A percentile compares a stretch with the other conserved stretches of the same genome.
Evolutionary conservation across 306 rosid species (phyloP).

Genomic region (Malus sieversii): DNA sequence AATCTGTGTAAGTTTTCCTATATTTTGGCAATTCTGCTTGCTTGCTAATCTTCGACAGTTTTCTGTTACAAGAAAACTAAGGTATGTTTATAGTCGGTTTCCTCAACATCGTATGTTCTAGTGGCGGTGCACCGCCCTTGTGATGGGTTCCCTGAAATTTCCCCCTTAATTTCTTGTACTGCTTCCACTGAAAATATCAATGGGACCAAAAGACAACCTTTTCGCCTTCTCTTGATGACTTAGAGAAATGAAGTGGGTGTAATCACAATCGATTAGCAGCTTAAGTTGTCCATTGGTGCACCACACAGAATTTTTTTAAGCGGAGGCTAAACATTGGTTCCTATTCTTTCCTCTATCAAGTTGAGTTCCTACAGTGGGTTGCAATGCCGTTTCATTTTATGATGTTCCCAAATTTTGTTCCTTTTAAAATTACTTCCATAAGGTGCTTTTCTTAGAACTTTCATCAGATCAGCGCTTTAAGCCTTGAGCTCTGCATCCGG

Average conservation of each 20-base stretch:
- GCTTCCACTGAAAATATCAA: background rate
- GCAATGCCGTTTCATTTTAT: background rate
- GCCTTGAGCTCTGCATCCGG: background rate
- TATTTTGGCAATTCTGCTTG: slow-evolving; percentile 2
- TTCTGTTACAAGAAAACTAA: background rate
- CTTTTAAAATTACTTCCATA: background rate
- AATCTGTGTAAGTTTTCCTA: background rate
- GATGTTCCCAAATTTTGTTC: background rate
- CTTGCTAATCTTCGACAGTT: background rate
- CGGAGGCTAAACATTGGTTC: background rate
- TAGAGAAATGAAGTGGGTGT: background rate
- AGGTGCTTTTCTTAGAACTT: background rate
- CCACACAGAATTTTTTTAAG: background rate
- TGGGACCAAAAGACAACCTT: background rate
- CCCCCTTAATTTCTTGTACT: background rate
- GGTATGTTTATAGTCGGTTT: background rate
- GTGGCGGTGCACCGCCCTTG: background rate
- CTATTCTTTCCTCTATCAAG: background rate
- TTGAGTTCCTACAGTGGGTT: background rate
- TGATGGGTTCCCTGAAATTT: background rate
- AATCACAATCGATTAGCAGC: background rate
- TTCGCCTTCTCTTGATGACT: background rate
- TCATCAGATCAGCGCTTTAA: background rate
- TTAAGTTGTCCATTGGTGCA: background rate
- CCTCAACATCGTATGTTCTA: background rate